Percentiles rank a stretch among this genome's conserved stretches.
Evolutionary conservation across 768 basidiomycete genomes (phyloP).

Genomic region (Psilocybe cubensis): DNA sequence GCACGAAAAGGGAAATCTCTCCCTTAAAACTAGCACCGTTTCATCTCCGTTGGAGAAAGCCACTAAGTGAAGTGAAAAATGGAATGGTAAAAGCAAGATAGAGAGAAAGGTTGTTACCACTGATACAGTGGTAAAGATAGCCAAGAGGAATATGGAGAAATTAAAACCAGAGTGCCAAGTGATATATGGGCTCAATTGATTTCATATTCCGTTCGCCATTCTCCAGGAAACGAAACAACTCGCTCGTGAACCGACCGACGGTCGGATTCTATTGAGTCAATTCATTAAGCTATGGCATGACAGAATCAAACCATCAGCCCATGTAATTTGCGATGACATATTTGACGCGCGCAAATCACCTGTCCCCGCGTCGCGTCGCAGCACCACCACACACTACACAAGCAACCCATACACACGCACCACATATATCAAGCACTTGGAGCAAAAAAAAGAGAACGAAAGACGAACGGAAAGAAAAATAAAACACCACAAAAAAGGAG

Average conservation of each 20-base stretch:
- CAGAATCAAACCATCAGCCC: slow-evolving; percentile 18
- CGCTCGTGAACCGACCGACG: slow-evolving; percentile 5
- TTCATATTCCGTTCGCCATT: not conserved
- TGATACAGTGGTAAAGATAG: no score
- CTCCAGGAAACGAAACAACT: not conserved
- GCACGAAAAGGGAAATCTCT: no score
- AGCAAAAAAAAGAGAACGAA: not conserved
- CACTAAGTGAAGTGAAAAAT: not conserved
- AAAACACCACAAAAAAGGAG: slow-evolving; percentile 1
- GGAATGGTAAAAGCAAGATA: not conserved
- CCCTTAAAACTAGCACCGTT: not conserved
- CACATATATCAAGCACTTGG: not conserved
- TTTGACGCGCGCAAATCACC: not conserved
- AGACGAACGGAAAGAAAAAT: not conserved
- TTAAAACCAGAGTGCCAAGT: not conserved
- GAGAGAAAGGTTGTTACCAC: not conserved
- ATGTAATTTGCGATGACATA: slow-evolving; percentile 1
- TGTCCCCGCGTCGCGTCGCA: not conserved
- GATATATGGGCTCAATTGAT: not conserved
- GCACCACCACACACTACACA: not conserved
- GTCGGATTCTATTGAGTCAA: not conserved
- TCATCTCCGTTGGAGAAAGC: not conserved
- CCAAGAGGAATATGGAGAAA: not conserved
- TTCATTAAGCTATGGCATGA: not conserved
- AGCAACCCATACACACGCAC: not conserved